Percentiles rank a stretch among this genome's conserved stretches.
Conservation (phyloP, 768 basidiomycete species). For the Lactarius pseudohatsudake region DNA sequence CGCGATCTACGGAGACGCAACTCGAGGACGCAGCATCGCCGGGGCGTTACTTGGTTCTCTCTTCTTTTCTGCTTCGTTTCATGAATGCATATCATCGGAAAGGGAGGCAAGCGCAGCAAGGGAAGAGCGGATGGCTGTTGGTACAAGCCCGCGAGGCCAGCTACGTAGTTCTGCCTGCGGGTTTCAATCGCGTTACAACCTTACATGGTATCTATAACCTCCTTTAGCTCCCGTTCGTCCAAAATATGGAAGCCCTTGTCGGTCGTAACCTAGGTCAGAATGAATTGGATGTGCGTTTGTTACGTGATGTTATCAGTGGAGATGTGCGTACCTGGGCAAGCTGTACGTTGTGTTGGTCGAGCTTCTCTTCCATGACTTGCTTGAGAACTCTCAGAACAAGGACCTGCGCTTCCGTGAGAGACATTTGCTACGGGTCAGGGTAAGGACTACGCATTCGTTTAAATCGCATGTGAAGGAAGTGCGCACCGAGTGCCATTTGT, state of each 20-base stretch:
- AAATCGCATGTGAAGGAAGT: neutral
- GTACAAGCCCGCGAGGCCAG: conserved; percentile 16
- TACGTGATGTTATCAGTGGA: neutral
- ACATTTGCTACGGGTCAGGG: conserved; percentile 73
- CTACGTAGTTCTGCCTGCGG: neutral
- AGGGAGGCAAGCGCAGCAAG: neutral
- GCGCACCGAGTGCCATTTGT: conserved; percentile 91
- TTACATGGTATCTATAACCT: conserved; percentile 83
- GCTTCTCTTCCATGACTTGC: conserved; percentile 99
- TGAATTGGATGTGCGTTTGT: neutral
- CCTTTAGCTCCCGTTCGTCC: conserved; percentile 75
- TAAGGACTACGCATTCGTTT: conserved; percentile 1
- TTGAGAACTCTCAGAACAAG: conserved; percentile 88
- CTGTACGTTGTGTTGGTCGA: conserved; percentile 98
- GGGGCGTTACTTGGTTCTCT: neutral
- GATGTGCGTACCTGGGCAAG: conserved; percentile 72
- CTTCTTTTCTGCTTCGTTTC: neutral
- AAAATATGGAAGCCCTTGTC: conserved; percentile 88
- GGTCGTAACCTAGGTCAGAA: conserved; percentile 63
- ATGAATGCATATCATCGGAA: neutral
- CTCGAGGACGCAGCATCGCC: neutral
- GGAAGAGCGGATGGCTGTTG: neutral
- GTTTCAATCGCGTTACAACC: conserved; percentile 9
- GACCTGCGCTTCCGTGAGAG: conserved; percentile 81
- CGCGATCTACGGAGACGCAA: neutral